Percentiles rank a stretch among this genome's conserved stretches.
Conservation (phyloP, 129 eudicot species). For the Flaveria robusta region DNA sequence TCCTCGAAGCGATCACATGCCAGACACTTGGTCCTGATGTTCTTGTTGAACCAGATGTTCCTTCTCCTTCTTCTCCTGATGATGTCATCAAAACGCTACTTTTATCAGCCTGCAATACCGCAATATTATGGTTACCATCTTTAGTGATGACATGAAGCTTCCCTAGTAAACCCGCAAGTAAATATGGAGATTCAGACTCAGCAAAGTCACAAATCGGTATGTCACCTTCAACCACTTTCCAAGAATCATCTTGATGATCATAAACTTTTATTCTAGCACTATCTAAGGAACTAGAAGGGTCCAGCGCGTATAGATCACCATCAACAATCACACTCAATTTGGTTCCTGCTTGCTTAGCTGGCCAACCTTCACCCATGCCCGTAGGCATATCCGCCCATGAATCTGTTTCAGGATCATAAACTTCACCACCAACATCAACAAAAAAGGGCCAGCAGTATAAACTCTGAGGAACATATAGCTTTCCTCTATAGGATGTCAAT, state of each 20-base stretch:
- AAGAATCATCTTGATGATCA: constrained; percentile 69
- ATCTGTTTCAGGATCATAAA: constrained; percentile 83
- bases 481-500: constrained; percentile 82
- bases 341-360: constrained; percentile 99
- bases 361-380: constrained; percentile 99
- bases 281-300: constrained; percentile 80
- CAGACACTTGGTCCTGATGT: constrained; percentile 49
- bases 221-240: constrained; percentile 83
- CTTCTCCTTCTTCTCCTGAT: constrained; percentile 40
- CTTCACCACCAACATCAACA: constrained; percentile 99
- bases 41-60: constrained; percentile 34
- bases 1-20: constrained; percentile 65
- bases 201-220: constrained; percentile 75
- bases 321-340: constrained; percentile 89
- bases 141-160: constrained; percentile 88
- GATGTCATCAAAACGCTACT: constrained; percentile 22
- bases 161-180: constrained; percentile 72
- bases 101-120: constrained; percentile 72
- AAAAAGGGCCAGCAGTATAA: constrained; percentile 97
- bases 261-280: constrained; percentile 83
- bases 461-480: constrained; percentile 92
- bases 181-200: constrained; percentile 87
- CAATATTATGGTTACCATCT: constrained; percentile 67
- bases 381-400: constrained; percentile 92
- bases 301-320: constrained; percentile 82